Evolutionary conservation across 2,329 filamentous ascomycete genomes (phyloP), one percentile per base, ranked within the genome.

Genomic region (Penicillium sp.): DNA sequence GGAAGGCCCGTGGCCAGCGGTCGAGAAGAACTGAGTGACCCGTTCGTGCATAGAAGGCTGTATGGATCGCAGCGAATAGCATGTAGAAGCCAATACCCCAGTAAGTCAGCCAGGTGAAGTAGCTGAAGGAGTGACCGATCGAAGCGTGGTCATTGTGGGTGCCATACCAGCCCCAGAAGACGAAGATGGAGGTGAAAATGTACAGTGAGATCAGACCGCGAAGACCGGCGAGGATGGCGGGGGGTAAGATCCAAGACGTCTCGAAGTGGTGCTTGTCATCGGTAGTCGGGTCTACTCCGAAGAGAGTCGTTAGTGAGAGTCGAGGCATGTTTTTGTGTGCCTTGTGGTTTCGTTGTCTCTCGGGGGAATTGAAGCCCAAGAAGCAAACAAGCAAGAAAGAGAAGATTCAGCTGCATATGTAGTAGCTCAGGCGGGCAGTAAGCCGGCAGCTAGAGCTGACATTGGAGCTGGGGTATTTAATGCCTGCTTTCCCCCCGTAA

Each of bases 61-160:
- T 91, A 78, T 96, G 90, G 19, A 85, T 61, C 19, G 88, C 81
- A 1, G 88, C 81, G 68, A 87, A 78, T 56, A 86, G 79, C 71
- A 88, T 88, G 80, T 96, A 96, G 77, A 93, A 93, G 25, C 84
- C 86, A 36, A 93, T 77, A 2, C 90, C 90, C 89, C 89, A 94
- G 81, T 88, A 94, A 10, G 89, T 90, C 58, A 94, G 79, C 68
- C 87, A 81, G 29, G 91, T 96, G 79, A 96, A 96, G 80, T 86
- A 96, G 67, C 87, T 90, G 78, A 96, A 94, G 45, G 82, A 82
- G 45, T 79, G 75, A 52, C 79, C 77, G 27, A 84, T 82, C 1
- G 68, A 69, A 35, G 69, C 62, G 69, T 81, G 82, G 49, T 81
- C 61, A 35, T 74, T 71, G 70, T 84, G 80, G n/a, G 79, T 76